A percentile compares a stretch with the other conserved stretches of the same genome.
phyloP scores from a whole-genome alignment of 2,329 filamentous ascomycete species.

The Scedosporium boydii region DNA sequence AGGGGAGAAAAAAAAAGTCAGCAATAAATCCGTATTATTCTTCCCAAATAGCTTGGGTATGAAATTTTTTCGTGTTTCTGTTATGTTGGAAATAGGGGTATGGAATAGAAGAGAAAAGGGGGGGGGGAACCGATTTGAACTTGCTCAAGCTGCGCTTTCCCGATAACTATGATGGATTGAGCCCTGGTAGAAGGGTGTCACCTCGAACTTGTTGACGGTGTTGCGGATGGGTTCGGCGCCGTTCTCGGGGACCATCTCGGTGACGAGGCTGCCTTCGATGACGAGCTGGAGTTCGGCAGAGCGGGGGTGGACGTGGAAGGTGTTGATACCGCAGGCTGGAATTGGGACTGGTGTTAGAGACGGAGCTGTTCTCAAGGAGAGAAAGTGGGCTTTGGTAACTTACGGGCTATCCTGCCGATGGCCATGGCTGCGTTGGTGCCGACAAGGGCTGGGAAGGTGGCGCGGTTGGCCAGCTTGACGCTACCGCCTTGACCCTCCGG shows the following conservation, averaged over 20 bases:
- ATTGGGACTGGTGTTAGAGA: conserved; percentile 9
- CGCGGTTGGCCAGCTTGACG: conserved; percentile 42
- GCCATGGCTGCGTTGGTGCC: conserved; percentile 40
- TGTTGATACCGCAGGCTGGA: conserved; percentile 44
- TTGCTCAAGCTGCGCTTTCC: too few species aligned
- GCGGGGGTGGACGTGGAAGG: conserved; percentile 45
- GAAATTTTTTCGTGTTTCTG: too few species aligned
- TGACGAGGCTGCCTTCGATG: conserved; percentile 35
- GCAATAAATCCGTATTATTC: too few species aligned
- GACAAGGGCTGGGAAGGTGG: conserved; percentile 42
- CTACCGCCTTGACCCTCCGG: conserved; percentile 30
- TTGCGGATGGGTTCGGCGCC: conserved; percentile 35
- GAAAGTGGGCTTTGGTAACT: conserved; percentile 12
- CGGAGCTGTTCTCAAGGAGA: background rate
- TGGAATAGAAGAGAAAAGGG: too few species aligned
- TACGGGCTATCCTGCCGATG: conserved; percentile 36
- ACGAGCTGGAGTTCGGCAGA: conserved; percentile 44
- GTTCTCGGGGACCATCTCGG: conserved; percentile 45
- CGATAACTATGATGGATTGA: conserved; percentile 43
- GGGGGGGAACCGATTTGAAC: too few species aligned
- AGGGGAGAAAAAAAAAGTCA: too few species aligned
- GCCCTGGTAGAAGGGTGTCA: conserved; percentile 46
- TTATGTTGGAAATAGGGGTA: too few species aligned
- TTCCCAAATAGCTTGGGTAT: too few species aligned
- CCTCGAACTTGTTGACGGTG: conserved; percentile 32